Base-by-base conservation (phyloP, 2,329 filamentous ascomycete species). In the Epichloe sibirici region DNA sequence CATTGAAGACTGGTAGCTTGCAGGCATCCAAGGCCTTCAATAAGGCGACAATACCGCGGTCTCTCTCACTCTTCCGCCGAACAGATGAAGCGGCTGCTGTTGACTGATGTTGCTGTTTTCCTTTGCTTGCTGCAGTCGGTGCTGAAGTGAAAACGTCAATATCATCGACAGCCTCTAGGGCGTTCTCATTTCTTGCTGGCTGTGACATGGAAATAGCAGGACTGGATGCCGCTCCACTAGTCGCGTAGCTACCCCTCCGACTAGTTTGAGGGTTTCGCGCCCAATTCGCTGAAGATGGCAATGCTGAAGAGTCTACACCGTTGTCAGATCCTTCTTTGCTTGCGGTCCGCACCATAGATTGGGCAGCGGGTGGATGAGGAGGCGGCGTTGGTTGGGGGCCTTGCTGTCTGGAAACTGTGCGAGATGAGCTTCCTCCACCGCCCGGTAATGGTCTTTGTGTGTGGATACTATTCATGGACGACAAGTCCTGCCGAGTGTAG, bases 201-300 rank as follows among this genome's bases (percentile, higher is more conserved):
- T 82, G 61, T 1, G 79, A 74, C 45, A 73, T 73, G 2, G 81
- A 83, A n/a, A 83, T 77, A 39, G 86, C 85, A 45, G 91, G 90
- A 64, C 90, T 96, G 2, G 89, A 85, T 28, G 88, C 83, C 21
- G 88, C 86, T 57, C 81, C 83, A 62, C 86, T 94, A 0, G 88
- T 90, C 35, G 88, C 85, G 59, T 90, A 81, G 62, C 90, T 95
- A 55, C 81, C 87, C 59, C 79, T 81, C 62, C 82, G 82, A 68
- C 79, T 88, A 54, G 76, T 77, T 67, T 74, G 81, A 53, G 83
- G 74, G 63, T 84, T 79, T 65, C 82, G 74, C 72, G 91, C 93
- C 93, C 93, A 98, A 63, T 85, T 96, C 4, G 91, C 93, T 3
- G 90, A 90, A 1, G 90, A 89, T 2, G 93, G 94, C 43, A 98